Percentiles rank a stretch among this genome's conserved stretches.
Conservation (phyloP, 495 filamentous ascomycete genomes). For the Massariosphaeria phaeospora region DNA sequence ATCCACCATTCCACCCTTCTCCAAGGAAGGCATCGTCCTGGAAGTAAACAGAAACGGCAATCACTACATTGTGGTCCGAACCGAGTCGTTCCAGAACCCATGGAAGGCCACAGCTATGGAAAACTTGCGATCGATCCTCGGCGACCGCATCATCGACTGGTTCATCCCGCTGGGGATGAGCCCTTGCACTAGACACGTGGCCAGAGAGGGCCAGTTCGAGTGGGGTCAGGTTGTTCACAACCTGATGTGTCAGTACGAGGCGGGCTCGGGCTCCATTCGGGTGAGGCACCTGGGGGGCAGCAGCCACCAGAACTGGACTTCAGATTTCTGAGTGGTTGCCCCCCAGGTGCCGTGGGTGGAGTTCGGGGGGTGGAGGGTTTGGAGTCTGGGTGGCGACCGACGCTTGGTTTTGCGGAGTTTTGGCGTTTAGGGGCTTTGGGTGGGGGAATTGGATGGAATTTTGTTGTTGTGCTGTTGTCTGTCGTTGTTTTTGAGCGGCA, state of each 20-base stretch:
- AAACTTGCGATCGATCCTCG: constrained; percentile 24
- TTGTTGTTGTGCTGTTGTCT: too few relatives aligned
- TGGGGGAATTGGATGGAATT: too few relatives aligned
- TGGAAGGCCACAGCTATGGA: constrained; percentile 14
- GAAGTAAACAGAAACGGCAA: too few relatives aligned
- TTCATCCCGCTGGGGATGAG: constrained; percentile 22
- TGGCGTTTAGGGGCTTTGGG: too few relatives aligned
- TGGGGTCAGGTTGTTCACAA: constrained; percentile 11
- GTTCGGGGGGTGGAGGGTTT: background rate
- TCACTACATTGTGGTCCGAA: constrained; percentile 23
- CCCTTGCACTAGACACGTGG: constrained; percentile 12
- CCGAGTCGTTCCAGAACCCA: constrained; percentile 19
- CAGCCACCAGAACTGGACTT: too few relatives aligned
- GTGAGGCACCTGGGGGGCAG: too few relatives aligned
- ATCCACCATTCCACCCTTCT: too few relatives aligned
- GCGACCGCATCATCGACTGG: constrained; percentile 13
- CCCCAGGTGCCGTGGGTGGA: too few relatives aligned
- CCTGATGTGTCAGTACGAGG: constrained; percentile 6
- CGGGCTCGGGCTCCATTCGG: background rate
- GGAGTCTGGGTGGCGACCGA: background rate
- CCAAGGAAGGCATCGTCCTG: too few relatives aligned
- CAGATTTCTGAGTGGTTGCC: too few relatives aligned
- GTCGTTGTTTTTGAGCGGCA: too few relatives aligned
- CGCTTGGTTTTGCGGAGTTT: background rate
- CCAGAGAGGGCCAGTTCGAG: constrained; percentile 11